phyloP scores from a whole-genome alignment of 768 basidiomycete genomes.

The Naematelia encephala region DNA sequence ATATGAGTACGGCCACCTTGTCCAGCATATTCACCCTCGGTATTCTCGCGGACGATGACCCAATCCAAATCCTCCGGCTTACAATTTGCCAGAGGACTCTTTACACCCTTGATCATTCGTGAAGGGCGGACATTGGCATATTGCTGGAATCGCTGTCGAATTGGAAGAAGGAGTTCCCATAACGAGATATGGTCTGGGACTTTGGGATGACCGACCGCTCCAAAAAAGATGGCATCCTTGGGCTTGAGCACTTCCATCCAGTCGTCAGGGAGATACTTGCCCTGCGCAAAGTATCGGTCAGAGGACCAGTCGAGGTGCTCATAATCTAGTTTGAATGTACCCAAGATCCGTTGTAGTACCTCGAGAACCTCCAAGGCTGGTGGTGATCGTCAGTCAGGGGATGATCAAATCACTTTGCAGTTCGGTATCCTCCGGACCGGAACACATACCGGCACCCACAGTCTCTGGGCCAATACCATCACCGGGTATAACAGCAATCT shows the following conservation, averaged over 20 bases:
- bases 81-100: conserved; percentile 56
- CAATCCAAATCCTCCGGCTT: conserved; percentile 56
- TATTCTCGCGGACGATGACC: conserved; percentile 60
- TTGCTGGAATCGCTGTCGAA: conserved; percentile 59
- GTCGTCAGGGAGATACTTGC: conserved; percentile 55
- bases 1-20: conserved; percentile 52
- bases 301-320: conserved; percentile 57
- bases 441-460: conserved; percentile 46
- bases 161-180: conserved; percentile 58
- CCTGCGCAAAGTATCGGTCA: conserved; percentile 55
- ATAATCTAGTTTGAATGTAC: conserved; percentile 55
- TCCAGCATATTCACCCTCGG: conserved; percentile 60
- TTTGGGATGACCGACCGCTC: conserved; percentile 56
- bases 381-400: no score
- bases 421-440: no score
- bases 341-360: conserved; percentile 20
- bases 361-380: conserved; percentile 5
- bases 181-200: conserved; percentile 62
- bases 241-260: conserved; percentile 38
- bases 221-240: conserved; percentile 53
- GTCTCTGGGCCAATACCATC: conserved; percentile 57
- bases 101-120: conserved; percentile 56
- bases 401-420: no score
- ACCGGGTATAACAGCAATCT: conserved; percentile 34
- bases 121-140: conserved; percentile 55